These are phyloP conservation scores for Lolium perenne DNA, from an alignment of 176 grass and related monocot genomes.

Conservation along the genomic window DNA sequence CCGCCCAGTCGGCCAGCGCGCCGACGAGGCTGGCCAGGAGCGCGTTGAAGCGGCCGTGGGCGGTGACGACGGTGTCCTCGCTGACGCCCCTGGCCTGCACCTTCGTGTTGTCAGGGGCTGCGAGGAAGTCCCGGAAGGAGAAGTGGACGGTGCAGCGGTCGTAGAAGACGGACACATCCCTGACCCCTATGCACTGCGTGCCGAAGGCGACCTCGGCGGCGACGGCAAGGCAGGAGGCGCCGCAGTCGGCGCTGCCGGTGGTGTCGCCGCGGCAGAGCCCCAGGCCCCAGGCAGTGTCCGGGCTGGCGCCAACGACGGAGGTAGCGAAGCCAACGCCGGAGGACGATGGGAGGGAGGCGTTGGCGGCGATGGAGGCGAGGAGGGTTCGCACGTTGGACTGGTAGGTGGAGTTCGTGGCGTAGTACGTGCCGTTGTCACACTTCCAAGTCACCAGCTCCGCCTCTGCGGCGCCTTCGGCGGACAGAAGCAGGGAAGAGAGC, in stretches of 20 bases:
- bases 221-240: constrained; percentile 31
- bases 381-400: constrained; percentile 38
- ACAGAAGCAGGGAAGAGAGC: background rate
- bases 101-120: background rate
- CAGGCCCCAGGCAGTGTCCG: background rate
- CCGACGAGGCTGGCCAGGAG: constrained; percentile 13
- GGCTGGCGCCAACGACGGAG: background rate
- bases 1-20: constrained; percentile 23
- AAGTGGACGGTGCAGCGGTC: constrained; percentile 45
- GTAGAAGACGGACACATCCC: constrained; percentile 36
- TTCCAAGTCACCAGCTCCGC: background rate
- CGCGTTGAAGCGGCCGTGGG: background rate
- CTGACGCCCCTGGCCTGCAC: background rate
- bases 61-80: background rate
- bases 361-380: background rate
- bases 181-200: background rate
- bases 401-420: constrained; percentile 36
- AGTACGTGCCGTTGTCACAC: constrained; percentile 26
- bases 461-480: background rate
- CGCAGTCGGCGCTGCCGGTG: background rate
- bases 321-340: background rate
- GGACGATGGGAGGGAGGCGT: background rate
- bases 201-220: background rate
- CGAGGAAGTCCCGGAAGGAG: constrained; percentile 35
- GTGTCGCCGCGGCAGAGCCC: background rate